Conservation (phyloP, 2,329 filamentous ascomycete genomes). For the Tothia fuscella region DNA sequence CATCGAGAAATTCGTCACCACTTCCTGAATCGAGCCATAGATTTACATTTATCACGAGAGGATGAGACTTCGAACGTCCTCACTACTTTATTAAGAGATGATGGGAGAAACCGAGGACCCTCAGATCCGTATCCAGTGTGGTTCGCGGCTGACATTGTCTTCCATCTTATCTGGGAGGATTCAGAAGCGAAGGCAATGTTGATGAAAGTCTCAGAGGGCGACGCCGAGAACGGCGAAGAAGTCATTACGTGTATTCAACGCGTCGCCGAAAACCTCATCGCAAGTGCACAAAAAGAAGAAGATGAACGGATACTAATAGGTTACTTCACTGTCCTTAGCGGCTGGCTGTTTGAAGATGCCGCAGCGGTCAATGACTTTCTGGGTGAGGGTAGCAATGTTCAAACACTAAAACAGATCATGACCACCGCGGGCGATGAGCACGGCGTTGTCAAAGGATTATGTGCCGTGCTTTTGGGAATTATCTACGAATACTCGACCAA, state of each 20-base stretch:
- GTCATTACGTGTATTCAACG: constrained; percentile 89
- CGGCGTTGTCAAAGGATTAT: constrained; percentile 66
- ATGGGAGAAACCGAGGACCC: constrained; percentile 42
- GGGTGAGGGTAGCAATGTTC: constrained; percentile 82
- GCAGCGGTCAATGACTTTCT: constrained; percentile 89
- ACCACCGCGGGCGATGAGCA: constrained; percentile 28
- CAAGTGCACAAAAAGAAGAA: constrained; percentile 60
- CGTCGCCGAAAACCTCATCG: constrained; percentile 73
- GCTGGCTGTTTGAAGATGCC: constrained; percentile 86
- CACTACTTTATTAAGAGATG: constrained; percentile 48
- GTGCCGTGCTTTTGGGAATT: constrained; percentile 72
- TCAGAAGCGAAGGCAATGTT: constrained; percentile 65
- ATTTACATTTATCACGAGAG: constrained; percentile 64
- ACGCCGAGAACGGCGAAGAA: constrained; percentile 81
- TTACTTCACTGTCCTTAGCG: constrained; percentile 78
- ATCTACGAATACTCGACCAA: constrained; percentile 97
- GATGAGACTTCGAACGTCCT: constrained; percentile 84
- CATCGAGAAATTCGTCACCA: constrained; percentile 73
- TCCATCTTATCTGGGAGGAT: constrained; percentile 76
- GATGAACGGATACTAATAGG: constrained; percentile 72
- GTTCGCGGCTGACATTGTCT: constrained; percentile 78
- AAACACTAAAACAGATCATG: constrained; percentile 67
- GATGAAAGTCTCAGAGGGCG: constrained; percentile 76
- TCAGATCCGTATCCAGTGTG: constrained; percentile 78
- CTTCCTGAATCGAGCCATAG: constrained; percentile 79